A percentile compares a stretch with the other conserved stretches of the same genome.
Evolutionary conservation across 768 basidiomycete species (phyloP).

Genomic region (Melanogaster broomeanus): DNA sequence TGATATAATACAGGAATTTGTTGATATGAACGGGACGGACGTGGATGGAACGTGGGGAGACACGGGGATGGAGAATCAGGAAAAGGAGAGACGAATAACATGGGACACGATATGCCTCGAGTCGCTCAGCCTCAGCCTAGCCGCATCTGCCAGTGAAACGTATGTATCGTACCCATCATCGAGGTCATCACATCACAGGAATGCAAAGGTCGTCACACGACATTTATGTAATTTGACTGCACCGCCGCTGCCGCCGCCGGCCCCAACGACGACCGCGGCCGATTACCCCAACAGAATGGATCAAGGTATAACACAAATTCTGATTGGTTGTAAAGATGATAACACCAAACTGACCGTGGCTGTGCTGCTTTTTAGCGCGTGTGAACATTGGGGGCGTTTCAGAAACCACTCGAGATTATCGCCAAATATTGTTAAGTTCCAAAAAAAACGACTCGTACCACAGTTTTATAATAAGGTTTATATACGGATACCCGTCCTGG

Average conservation of each 20-base stretch:
- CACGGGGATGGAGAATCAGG: conserved; percentile 3
- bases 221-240: no score
- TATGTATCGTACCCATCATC: background rate
- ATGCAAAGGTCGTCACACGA: no score
- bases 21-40: conserved; percentile 9
- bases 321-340: conserved; percentile 1
- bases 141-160: background rate
- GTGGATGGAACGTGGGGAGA: conserved; percentile 16
- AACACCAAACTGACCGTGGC: conserved; percentile 18
- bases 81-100: background rate
- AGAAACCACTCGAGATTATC: no score
- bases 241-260: no score
- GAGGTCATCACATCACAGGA: background rate
- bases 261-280: background rate
- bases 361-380: conserved; percentile 28
- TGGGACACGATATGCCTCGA: background rate
- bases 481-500: conserved; percentile 15
- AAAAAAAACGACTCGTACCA: no score
- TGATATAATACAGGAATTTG: no score
- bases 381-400: conserved; percentile 30
- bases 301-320: background rate
- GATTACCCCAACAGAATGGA: background rate
- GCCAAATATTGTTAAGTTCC: no score
- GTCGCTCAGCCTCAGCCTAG: background rate
- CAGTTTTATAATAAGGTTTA: conserved; percentile 15